These are phyloP conservation scores for Penicillium oxalicum DNA, from an alignment of 2,329 filamentous ascomycete species.

Conservation along the genomic window DNA sequence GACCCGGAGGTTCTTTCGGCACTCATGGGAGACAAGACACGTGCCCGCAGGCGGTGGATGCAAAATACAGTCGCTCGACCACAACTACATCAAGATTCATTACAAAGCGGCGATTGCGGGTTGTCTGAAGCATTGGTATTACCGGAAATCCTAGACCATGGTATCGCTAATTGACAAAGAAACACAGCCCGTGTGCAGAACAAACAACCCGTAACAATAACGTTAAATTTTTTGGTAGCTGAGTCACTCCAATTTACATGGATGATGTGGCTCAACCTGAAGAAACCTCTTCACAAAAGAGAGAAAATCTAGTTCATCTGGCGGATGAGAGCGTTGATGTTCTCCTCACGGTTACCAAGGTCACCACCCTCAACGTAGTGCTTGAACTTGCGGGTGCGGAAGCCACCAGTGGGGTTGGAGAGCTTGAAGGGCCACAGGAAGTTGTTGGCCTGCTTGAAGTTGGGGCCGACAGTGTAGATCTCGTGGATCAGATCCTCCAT, in stretches of 20 bases:
- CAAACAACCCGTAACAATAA: slow-evolving; percentile 30
- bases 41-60: too few relatives aligned
- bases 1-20: too few relatives aligned
- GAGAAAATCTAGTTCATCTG: slow-evolving; percentile 81
- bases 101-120: slow-evolving; percentile 20
- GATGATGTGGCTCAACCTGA: not conserved
- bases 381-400: slow-evolving; percentile 96
- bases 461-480: slow-evolving; percentile 96
- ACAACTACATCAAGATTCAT: too few relatives aligned
- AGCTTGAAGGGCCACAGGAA: slow-evolving; percentile 99
- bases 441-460: slow-evolving; percentile 99
- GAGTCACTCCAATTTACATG: slow-evolving; percentile 4
- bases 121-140: slow-evolving; percentile 34
- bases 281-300: slow-evolving; percentile 2
- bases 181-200: slow-evolving; percentile 27
- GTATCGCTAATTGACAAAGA: slow-evolving; percentile 28
- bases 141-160: slow-evolving; percentile 30
- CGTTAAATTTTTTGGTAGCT: slow-evolving; percentile 17
- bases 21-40: too few relatives aligned
- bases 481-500: slow-evolving; percentile 99
- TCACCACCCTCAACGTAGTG: slow-evolving; percentile 99
- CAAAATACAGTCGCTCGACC: too few relatives aligned
- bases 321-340: slow-evolving; percentile 92
- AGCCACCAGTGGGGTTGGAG: slow-evolving; percentile 94
- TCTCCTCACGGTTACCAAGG: slow-evolving; percentile 95